phyloP scores from a whole-genome alignment of 805 yeast species.

The Kuraishia hungarica region DNA sequence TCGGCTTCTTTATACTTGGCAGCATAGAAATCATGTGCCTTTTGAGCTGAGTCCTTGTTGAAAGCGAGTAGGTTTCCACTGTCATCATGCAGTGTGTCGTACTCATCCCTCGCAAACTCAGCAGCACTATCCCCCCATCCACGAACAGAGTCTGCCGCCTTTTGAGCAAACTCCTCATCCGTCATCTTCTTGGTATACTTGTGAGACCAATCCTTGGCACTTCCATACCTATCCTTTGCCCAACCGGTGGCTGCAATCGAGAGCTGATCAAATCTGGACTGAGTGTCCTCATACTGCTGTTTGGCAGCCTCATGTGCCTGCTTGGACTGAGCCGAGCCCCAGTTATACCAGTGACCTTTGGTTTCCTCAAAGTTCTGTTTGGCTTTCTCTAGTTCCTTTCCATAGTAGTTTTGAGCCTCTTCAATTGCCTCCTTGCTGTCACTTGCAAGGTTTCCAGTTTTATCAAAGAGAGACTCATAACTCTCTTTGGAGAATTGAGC shows the following conservation, averaged over 20 bases:
- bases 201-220: neutral
- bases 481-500: slow-evolving; percentile 3
- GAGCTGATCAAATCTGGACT: slow-evolving; percentile 6
- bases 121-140: slow-evolving; percentile 6
- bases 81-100: neutral
- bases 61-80: neutral
- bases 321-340: slow-evolving; percentile 20
- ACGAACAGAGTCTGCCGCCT: slow-evolving; percentile 20
- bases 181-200: neutral
- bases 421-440: slow-evolving; percentile 15
- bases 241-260: neutral
- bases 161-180: neutral
- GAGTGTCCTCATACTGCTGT: slow-evolving; percentile 13
- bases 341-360: slow-evolving; percentile 18
- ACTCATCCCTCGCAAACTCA: slow-evolving; percentile 4
- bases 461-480: slow-evolving; percentile 2
- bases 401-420: slow-evolving; percentile 13
- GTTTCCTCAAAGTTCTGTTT: slow-evolving; percentile 18
- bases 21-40: slow-evolving; percentile 14
- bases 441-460: slow-evolving; percentile 8
- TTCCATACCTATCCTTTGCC: neutral
- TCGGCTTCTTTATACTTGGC: slow-evolving; percentile 16
- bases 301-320: slow-evolving; percentile 19
- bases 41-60: slow-evolving; percentile 14
- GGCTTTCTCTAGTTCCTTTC: slow-evolving; percentile 15